phyloP scores from a whole-genome alignment of 257 asterid genomes.

The Ophiorrhiza pumila region DNA sequence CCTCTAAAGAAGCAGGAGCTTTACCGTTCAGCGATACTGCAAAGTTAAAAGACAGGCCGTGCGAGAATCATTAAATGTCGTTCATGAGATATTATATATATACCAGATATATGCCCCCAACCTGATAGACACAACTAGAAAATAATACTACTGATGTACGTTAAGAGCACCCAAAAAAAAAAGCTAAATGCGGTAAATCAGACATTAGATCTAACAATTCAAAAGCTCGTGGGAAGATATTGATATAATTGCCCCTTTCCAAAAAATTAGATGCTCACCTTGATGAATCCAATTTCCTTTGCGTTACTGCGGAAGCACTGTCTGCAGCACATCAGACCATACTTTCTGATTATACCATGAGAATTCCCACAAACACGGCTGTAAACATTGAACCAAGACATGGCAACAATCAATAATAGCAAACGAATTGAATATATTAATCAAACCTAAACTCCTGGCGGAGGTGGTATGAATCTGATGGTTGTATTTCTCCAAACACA shows the following conservation, averaged over 20 bases:
- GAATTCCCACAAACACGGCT: conserved; percentile 45
- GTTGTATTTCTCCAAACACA: too few species aligned
- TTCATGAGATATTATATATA: too few species aligned
- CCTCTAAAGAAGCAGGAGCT: background rate
- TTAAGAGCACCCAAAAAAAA: background rate
- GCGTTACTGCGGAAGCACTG: conserved; percentile 44
- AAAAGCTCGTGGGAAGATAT: too few species aligned
- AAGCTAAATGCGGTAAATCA: too few species aligned
- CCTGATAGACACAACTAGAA: background rate
- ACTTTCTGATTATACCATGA: conserved; percentile 37
- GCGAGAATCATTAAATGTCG: background rate
- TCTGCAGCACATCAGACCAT: conserved; percentile 42
- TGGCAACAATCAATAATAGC: background rate
- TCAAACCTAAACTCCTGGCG: background rate
- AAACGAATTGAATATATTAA: too few species aligned
- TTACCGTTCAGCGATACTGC: conserved; percentile 46
- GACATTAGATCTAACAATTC: too few species aligned
- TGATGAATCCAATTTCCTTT: conserved; percentile 42
- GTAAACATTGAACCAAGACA: background rate
- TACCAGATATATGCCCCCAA: background rate
- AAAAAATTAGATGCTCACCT: conserved; percentile 16
- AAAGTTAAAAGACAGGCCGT: conserved; percentile 8
- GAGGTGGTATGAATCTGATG: background rate
- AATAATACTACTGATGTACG: background rate
- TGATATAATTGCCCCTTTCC: background rate